Evolutionary conservation across 2,329 filamentous ascomycete species (phyloP).

Genomic region (Botrytis fragariae): DNA sequence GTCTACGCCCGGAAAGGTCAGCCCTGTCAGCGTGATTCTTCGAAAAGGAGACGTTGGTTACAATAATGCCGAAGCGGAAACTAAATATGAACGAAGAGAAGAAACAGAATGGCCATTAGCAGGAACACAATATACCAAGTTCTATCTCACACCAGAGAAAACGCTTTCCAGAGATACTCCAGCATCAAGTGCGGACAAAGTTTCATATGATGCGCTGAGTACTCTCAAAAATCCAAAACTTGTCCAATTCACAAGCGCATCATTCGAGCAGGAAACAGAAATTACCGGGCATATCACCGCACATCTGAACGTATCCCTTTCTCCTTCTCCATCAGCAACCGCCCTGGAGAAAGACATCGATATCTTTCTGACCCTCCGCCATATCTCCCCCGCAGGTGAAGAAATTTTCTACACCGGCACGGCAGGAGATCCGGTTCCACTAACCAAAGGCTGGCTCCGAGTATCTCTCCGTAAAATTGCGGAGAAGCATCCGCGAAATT

Average conservation of each 20-base stretch:
- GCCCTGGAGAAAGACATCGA: not conserved
- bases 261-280: not conserved
- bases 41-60: slow-evolving; percentile 64
- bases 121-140: not conserved
- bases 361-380: not conserved
- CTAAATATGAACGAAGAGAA: not conserved
- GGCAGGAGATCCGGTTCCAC: not conserved
- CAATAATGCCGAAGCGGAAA: not conserved
- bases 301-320: not conserved
- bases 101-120: not conserved
- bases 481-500: not conserved
- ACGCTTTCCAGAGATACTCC: not conserved
- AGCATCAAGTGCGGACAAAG: not conserved
- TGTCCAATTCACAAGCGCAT: not conserved
- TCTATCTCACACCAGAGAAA: not conserved
- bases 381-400: not conserved
- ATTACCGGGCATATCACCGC: not conserved
- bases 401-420: not conserved
- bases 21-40: slow-evolving; percentile 59
- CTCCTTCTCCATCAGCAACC: not conserved
- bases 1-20: slow-evolving; percentile 54
- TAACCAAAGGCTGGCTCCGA: not conserved
- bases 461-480: not conserved
- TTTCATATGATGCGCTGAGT: not conserved
- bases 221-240: not conserved